Base-by-base conservation (phyloP, 768 basidiomycete genomes). In the Jaapia argillacea region DNA sequence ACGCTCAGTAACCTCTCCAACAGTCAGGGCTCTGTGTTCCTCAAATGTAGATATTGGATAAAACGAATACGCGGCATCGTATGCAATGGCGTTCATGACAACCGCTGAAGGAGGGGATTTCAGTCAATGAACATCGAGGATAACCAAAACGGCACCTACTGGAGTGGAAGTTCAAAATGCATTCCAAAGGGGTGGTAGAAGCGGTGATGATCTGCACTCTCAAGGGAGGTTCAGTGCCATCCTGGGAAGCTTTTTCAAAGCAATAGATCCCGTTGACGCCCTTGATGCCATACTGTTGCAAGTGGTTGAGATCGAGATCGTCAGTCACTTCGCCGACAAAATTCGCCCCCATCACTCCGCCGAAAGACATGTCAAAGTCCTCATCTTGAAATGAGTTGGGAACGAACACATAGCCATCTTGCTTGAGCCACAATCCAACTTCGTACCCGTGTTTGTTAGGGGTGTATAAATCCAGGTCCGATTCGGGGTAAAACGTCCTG, bases 381-480 rank as follows among this genome's bases (percentile, higher is more conserved):
- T 10, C 28, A 33, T 33, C 16, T 41, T 64, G 65, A 3, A 6
- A 24, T 13, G 42, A 4, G 42, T 47, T 36, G 0, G 63, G 58
- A 3, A 2, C 21, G 40, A 52, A 69, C 0, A 21, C 12, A 43
- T 69, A 71, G 0, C 64, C 64, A 4, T 58, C 51, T 5, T 6
- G 23, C 13, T 48, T 40, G 0, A 76, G 51, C 56, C 66, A 73
- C 5, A 36, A 37, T 0, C 60, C 63, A 4, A 76, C 54, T 20
- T 59, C 57, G 10, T 45, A 36, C 31, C 58, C 53, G 26, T 55
- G 51, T 0, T 55, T 52, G 2, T 63, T 59, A 5, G 66, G 57
- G 13, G 63, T 57, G 51, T 77, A 77, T 3, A 78, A 28, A 43
- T 79, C 77, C 5, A 79, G 64, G 48, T 78, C 75, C 0, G 74